Conservation (phyloP, 2,329 filamentous ascomycete species). For the Colletotrichum sp. region DNA sequence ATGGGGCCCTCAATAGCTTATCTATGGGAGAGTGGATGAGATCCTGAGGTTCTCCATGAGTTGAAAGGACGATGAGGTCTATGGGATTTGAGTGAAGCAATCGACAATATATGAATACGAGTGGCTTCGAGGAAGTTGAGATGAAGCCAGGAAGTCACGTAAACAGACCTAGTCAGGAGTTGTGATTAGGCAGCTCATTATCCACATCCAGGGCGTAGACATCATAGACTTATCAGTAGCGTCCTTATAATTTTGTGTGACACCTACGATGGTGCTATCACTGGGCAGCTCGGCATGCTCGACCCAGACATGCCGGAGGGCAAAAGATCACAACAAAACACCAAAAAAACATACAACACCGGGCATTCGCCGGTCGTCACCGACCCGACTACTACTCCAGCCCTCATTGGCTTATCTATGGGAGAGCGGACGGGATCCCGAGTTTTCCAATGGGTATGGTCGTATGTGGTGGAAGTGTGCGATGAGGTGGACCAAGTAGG, state of each 20-base stretch:
- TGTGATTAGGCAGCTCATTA: neutral
- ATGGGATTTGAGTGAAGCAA: neutral
- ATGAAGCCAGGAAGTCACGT: neutral
- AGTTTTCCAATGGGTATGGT: neutral
- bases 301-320: fast-evolving
- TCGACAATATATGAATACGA: neutral
- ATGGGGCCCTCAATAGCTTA: neutral
- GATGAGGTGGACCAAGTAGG: neutral
- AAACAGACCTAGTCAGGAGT: neutral
- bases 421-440: neutral
- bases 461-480: neutral
- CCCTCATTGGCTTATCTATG: neutral
- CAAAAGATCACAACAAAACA: neutral
- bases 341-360: neutral
- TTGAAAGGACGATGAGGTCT: neutral
- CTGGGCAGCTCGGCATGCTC: too few relatives aligned
- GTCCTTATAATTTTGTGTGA: too few relatives aligned
- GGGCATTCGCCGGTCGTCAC: neutral
- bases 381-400: neutral
- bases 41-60: neutral
- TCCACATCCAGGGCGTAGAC: neutral
- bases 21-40: neutral
- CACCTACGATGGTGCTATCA: too few relatives aligned
- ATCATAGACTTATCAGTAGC: too few relatives aligned
- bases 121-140: neutral